Base-by-base conservation (phyloP, 768 basidiomycete genomes). In the Mycena vulgaris region DNA sequence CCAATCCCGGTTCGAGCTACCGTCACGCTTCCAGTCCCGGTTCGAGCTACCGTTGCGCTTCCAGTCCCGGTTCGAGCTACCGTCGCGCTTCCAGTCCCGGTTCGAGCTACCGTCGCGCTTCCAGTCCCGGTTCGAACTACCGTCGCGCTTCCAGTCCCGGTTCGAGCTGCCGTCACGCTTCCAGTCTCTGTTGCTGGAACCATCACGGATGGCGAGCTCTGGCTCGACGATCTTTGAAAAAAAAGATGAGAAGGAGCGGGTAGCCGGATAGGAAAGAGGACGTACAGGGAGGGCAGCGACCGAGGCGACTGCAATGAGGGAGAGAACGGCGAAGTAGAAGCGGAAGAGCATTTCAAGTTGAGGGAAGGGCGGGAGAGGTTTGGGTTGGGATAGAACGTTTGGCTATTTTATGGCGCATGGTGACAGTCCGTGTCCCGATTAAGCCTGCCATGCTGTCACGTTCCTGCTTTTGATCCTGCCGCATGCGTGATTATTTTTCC, bases 221-320 rank as follows among this genome's bases (percentile, higher is more conserved):
- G 74, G 74, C 40, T 75, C 76, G 60, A 69, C 76, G 33, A 75
- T 65, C 75, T 78, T 66, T 33, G 52, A 30, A 48, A 53, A 62
- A 48, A 55, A 47, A 58, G 39, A 65, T 40, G 2, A 40, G n/a
- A n/a, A n/a, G n/a, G n/a, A n/a, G n/a, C n/a, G n/a, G n/a, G n/a
- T n/a, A n/a, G n/a, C n/a, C n/a, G 53, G 39, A 40, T 21, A 31
- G 52, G 55, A 42, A 69, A n/a, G n/a, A n/a, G 59, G 42, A 80
- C 82, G 63, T 72, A 85, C 83, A 66, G 86, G 85, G 56, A 81
- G 74, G 71, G 84, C 81, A 68, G 79, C 78, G 68, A 76, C 80
- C 63, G 78, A 76, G 51, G 78, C 71, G 33, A 80, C 72, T 63
- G 83, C 74, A 69, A 82, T 70, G 67, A 83, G 65, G 37, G 79